Evolutionary conservation across 306 rosid genomes (phyloP), one percentile per base, ranked within the genome.

Genomic region (Cercis canadensis): DNA sequence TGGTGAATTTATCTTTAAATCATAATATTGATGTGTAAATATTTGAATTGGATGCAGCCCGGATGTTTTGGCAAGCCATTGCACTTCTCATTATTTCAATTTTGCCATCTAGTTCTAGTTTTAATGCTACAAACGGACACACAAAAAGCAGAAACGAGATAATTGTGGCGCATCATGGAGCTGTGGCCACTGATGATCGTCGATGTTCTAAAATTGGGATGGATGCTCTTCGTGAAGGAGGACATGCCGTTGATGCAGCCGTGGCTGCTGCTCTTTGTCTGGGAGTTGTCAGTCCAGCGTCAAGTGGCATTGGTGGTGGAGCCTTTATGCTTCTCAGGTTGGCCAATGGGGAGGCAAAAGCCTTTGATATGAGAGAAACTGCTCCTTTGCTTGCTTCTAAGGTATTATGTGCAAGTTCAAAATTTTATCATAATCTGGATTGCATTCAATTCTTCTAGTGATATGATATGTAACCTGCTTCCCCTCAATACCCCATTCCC

Each of bases 301-400:
- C 98, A 7, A 93, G 98, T 65, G 98, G 98, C 55, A 62, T 90
- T 41, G 96, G 98, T 52, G 98, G 97, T 44, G 94, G 94, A 39
- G 86, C 90, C 69, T 88, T 93, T 70, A 74, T 93, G 98, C 75
- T 88, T 54, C 64, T 87, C 45, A 82, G 87, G 41, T 78, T 74
- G 56, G 68, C 82, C 31, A 81, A 15, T 57, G 92, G 94, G 0
- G 19, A 63, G 11, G 72, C 92, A 11, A 78, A 82, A 56, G 90
- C 89, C 62, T 80, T 76, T 52, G 92, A 88, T 72, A 90, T 90
- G 92, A 84, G 98, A 82, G 98, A 93, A 84, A 88, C 90, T 70
- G 92, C 94, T 74, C 92, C 97, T 10, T 54, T 69, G 44, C 83
- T 54, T 7, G 89, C 96, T 77, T 87, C 90, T 37, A 57, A 84